phyloP scores from a whole-genome alignment of 2,329 filamentous ascomycete species.

The Trichoderma hamatum region DNA sequence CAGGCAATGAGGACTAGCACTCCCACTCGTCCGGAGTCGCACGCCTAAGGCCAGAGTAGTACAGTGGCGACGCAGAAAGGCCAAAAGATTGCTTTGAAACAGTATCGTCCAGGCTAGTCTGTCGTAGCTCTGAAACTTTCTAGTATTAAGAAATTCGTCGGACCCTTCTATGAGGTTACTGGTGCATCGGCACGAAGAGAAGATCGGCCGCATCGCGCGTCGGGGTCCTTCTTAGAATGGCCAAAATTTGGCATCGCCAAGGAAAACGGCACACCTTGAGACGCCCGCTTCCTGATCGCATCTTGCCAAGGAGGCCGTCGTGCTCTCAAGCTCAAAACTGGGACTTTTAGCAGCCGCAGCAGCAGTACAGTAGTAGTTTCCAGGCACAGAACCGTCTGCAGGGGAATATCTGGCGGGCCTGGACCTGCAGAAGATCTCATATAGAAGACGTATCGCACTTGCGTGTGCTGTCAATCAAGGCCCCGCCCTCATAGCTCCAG shows the following conservation, averaged over 20 bases:
- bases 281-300: background rate
- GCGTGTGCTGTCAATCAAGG: background rate
- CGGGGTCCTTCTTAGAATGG: constrained; percentile 1
- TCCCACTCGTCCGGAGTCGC: background rate
- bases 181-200: background rate
- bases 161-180: background rate
- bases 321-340: background rate
- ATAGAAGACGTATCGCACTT: background rate
- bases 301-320: constrained; percentile 4
- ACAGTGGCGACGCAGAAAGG: background rate
- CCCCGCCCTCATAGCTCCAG: background rate
- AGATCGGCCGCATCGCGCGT: constrained; percentile 1
- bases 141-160: background rate
- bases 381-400: background rate
- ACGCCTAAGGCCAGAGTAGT: background rate
- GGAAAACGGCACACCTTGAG: background rate
- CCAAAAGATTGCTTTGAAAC: background rate
- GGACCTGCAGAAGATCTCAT: constrained; percentile 14
- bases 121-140: background rate
- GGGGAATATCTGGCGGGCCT: constrained; percentile 10
- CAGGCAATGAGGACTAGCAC: background rate
- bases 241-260: background rate
- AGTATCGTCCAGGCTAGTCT: background rate
- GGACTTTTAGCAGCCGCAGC: background rate
- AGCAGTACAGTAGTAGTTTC: background rate